phyloP scores from a whole-genome alignment of 805 yeast species.

The Kazachstania taianensis region DNA sequence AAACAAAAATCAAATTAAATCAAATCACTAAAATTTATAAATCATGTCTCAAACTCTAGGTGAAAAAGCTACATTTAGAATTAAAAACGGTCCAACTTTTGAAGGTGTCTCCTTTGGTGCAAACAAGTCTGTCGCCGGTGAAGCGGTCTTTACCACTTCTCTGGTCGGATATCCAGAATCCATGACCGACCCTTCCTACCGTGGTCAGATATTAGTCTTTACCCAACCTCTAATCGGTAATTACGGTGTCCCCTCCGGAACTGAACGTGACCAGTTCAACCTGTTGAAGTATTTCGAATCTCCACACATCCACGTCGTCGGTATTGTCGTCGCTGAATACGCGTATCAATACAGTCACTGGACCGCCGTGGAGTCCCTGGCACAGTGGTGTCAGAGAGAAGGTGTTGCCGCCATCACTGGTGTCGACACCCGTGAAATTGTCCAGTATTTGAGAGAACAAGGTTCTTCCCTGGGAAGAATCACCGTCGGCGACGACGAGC shows the following conservation, averaged over 20 bases:
- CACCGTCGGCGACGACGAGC: conserved; percentile 47
- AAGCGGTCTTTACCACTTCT: conserved; percentile 95
- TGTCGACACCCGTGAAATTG: conserved; percentile 93
- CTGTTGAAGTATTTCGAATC: conserved; percentile 85
- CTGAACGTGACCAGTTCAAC: conserved; percentile 71
- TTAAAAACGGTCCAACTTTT: conserved; percentile 88
- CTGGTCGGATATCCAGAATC: conserved; percentile 98
- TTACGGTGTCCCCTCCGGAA: conserved; percentile 91
- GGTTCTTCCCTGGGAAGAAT: conserved; percentile 92
- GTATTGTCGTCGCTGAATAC: conserved; percentile 91
- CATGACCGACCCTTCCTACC: conserved; percentile 97
- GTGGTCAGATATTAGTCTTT: conserved; percentile 92
- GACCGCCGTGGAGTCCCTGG: conserved; percentile 95
- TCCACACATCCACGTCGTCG: conserved; percentile 85
- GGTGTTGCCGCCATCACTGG: conserved; percentile 96
- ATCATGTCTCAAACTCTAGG: conserved; percentile 8
- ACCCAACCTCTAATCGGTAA: conserved; percentile 97
- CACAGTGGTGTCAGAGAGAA: conserved; percentile 93
- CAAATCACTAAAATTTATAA: conserved; percentile 1
- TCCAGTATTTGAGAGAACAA: conserved; percentile 84
- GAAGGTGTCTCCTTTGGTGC: conserved; percentile 95
- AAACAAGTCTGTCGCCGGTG: conserved; percentile 84
- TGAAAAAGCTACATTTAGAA: conserved; percentile 81
- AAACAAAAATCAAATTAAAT: conserved; percentile 7
- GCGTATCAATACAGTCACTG: conserved; percentile 97